Conservation (phyloP, 2,329 filamentous ascomycete species). For the Ambrosiella xylebori region DNA sequence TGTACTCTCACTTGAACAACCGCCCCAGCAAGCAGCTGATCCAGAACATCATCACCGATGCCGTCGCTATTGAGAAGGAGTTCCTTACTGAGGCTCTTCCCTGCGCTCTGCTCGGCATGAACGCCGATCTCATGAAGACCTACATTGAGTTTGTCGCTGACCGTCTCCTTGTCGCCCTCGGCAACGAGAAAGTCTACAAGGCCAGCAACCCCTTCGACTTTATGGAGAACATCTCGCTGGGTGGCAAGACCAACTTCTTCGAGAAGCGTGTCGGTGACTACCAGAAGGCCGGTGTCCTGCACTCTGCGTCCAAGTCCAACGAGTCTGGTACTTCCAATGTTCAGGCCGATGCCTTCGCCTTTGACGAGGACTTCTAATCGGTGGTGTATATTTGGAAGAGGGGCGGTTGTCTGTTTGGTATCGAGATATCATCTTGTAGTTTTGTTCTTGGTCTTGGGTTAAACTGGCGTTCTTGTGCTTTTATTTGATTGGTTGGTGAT, state of each 20-base stretch:
- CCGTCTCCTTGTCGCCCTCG: constrained; percentile 78
- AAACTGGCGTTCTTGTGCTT: neutral
- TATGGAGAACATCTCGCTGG: constrained; percentile 99
- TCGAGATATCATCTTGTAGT: constrained; percentile 11
- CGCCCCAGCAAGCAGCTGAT: constrained; percentile 71
- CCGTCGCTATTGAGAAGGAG: constrained; percentile 88
- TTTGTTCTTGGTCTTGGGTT: constrained; percentile 10
- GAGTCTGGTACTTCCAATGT: constrained; percentile 26
- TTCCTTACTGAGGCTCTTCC: constrained; percentile 94
- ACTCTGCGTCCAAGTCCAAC: constrained; percentile 59
- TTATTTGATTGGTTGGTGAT: constrained; percentile 9
- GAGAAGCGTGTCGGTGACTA: constrained; percentile 99
- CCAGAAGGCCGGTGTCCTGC: constrained; percentile 99
- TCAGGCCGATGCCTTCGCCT: constrained; percentile 66
- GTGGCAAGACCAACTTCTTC: constrained; percentile 99
- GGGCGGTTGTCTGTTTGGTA: neutral
- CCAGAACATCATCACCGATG: constrained; percentile 79
- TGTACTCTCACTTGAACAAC: constrained; percentile 94
- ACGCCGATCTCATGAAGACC: constrained; percentile 92
- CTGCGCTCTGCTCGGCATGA: constrained; percentile 90
- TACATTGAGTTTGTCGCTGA: constrained; percentile 99
- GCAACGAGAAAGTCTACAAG: constrained; percentile 89
- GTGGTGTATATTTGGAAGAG: constrained; percentile 4
- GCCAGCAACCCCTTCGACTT: constrained; percentile 96
- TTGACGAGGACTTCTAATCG: constrained; percentile 90